Conservation (phyloP, 2,329 filamentous ascomycete genomes). For the Lachnellula subtilissima region DNA sequence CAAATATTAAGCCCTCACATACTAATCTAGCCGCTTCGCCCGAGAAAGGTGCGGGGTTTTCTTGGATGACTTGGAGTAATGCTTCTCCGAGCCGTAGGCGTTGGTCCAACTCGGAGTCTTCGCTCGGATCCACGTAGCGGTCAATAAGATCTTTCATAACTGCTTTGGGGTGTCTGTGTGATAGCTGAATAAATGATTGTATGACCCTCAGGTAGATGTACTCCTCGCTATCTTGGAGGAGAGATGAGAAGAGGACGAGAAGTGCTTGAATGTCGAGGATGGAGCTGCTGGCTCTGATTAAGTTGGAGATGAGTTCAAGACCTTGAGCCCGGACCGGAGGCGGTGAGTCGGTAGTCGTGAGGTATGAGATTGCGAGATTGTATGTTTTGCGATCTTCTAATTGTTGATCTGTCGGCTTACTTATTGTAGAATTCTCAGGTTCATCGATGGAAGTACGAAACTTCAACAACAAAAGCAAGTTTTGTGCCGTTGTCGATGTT, state of each 20-base stretch:
- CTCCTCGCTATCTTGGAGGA: conserved; percentile 63
- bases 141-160: conserved; percentile 60
- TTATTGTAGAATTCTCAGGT: conserved; percentile 2
- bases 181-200: conserved; percentile 55
- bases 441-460: conserved; percentile 52
- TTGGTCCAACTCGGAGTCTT: conserved; percentile 55
- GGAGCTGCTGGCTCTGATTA: conserved; percentile 52
- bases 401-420: conserved; percentile 37
- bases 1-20: conserved; percentile 54
- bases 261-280: conserved; percentile 63
- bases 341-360: conserved; percentile 56
- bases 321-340: conserved; percentile 64
- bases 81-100: conserved; percentile 67
- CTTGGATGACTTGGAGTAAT: conserved; percentile 58
- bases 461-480: conserved; percentile 50
- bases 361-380: conserved; percentile 58
- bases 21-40: conserved; percentile 49
- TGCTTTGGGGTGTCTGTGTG: conserved; percentile 56
- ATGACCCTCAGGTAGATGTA: conserved; percentile 68
- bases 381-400: conserved; percentile 60
- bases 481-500: conserved; percentile 49
- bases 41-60: conserved; percentile 50
- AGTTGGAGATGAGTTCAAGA: conserved; percentile 51
- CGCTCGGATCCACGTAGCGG: conserved; percentile 60
- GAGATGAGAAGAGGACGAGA: conserved; percentile 57